Conservation (phyloP, 2,329 filamentous ascomycete species). For the Drechslerella stenobrocha region DNA sequence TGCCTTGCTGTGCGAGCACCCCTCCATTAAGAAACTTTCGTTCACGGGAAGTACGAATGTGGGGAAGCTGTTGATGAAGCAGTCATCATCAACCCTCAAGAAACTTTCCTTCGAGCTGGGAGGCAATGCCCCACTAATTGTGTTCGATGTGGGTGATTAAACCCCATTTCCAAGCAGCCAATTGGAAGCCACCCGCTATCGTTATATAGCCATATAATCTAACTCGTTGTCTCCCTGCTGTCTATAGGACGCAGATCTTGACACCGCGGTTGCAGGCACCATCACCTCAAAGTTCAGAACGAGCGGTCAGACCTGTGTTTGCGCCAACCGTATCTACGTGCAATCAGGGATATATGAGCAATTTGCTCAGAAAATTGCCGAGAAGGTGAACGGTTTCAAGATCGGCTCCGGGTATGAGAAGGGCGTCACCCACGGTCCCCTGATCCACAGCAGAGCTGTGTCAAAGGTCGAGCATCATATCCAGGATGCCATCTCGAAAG, state of each 20-base stretch:
- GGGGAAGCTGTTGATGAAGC: conserved; percentile 81
- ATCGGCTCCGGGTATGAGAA: conserved; percentile 74
- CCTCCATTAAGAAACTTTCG: conserved; percentile 81
- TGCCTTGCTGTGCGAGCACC: conserved; percentile 72
- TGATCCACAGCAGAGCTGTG: conserved; percentile 82
- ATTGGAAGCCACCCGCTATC: not conserved
- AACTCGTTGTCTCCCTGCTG: conserved; percentile 11
- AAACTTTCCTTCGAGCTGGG: conserved; percentile 87
- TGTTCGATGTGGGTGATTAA: conserved; percentile 68
- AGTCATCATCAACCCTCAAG: conserved; percentile 80
- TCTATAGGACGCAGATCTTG: conserved; percentile 68
- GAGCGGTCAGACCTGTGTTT: conserved; percentile 94
- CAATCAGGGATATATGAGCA: conserved; percentile 76
- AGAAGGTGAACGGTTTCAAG: conserved; percentile 72
- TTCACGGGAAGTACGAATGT: conserved; percentile 81
- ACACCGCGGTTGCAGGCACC: conserved; percentile 78
- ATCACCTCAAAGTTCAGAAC: conserved; percentile 89
- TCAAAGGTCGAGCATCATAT: conserved; percentile 79
- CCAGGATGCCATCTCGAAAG: conserved; percentile 74
- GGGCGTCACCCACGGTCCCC: conserved; percentile 74
- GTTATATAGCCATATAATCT: not conserved
- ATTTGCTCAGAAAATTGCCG: conserved; percentile 70
- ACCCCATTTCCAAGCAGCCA: conserved; percentile 10
- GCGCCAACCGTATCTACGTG: conserved; percentile 80
- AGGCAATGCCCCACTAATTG: conserved; percentile 93